These are phyloP conservation scores for Elaeagnus macrophylla DNA, from an alignment of 306 rosid species.

Conservation along the genomic window DNA sequence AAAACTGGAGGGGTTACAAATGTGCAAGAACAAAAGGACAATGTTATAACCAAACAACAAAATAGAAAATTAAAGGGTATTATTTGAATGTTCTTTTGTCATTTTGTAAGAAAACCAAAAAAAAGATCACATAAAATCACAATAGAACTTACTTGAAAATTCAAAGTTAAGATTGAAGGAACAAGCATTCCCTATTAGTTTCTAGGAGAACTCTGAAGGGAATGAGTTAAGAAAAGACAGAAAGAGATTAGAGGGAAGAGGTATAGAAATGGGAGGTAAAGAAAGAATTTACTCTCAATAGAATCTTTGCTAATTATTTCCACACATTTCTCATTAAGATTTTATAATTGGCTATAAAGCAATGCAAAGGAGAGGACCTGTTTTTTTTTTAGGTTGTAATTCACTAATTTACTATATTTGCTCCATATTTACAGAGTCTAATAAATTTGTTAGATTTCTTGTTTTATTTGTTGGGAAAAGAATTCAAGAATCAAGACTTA, in stretches of 20 bases:
- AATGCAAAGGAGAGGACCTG: constrained; percentile 1
- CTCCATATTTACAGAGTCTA: constrained; percentile 2
- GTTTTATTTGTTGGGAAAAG: constrained; percentile 13
- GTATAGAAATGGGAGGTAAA: constrained; percentile 7
- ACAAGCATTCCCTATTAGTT: constrained; percentile 40
- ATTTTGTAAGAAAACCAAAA: no score
- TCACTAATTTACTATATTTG: constrained; percentile 34
- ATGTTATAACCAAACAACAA: no score
- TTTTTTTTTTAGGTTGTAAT: constrained; percentile 15
- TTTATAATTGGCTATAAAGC: constrained; percentile 27
- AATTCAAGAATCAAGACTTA: neutral
- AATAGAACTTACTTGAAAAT: constrained; percentile 12
- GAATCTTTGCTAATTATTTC: constrained; percentile 12
- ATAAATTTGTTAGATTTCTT: neutral
- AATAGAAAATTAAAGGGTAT: no score
- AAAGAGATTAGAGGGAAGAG: constrained; percentile 2
- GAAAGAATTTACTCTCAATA: constrained; percentile 16
- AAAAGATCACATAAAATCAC: neutral
- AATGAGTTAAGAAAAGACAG: constrained; percentile 26
- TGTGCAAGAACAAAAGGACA: no score
- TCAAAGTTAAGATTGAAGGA: constrained; percentile 5
- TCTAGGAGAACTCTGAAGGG: constrained; percentile 34
- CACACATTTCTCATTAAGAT: constrained; percentile 13
- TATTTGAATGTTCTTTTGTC: no score
- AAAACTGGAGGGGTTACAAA: neutral